These are phyloP conservation scores for Citrus maxima DNA, from an alignment of 345 rosid genomes.

Conservation along the genomic window DNA sequence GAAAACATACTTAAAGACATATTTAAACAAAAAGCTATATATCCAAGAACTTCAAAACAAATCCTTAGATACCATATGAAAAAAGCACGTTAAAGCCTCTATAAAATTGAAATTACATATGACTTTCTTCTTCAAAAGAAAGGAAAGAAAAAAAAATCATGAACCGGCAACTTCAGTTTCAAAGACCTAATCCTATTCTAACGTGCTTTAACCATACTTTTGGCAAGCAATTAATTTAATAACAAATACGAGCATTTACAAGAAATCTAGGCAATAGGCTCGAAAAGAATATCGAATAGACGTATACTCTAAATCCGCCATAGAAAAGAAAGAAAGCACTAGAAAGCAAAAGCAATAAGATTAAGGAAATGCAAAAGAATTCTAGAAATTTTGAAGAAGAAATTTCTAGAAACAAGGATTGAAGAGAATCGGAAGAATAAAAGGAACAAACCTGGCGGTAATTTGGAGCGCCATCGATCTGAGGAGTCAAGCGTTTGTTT, in stretches of 20 bases:
- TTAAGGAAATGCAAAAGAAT: not conserved
- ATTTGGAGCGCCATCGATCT: constrained; percentile 98
- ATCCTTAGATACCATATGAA: not conserved
- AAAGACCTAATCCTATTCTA: not conserved
- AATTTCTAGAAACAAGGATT: not conserved
- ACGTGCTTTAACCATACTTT: no score
- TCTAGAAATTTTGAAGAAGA: not conserved
- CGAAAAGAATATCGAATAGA: not conserved
- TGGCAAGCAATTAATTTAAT: not conserved
- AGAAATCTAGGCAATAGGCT: not conserved
- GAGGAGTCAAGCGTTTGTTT: constrained; percentile 82
- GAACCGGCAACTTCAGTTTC: not conserved
- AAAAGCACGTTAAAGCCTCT: not conserved
- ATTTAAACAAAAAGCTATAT: not conserved
- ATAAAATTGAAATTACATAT: not conserved
- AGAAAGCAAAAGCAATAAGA: not conserved
- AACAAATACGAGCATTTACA: not conserved
- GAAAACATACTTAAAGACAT: not conserved
- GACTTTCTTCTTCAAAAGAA: not conserved
- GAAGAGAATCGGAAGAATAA: not conserved
- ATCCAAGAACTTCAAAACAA: not conserved
- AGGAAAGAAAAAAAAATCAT: not conserved
- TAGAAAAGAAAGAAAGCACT: not conserved
- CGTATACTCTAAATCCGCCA: not conserved
- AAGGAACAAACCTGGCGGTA: constrained; percentile 74